Percentiles rank a stretch among this genome's conserved stretches.
These are phyloP conservation scores for Paecilomyces variotii DNA, from an alignment of 2,329 filamentous ascomycete species.

Conservation along the genomic window DNA sequence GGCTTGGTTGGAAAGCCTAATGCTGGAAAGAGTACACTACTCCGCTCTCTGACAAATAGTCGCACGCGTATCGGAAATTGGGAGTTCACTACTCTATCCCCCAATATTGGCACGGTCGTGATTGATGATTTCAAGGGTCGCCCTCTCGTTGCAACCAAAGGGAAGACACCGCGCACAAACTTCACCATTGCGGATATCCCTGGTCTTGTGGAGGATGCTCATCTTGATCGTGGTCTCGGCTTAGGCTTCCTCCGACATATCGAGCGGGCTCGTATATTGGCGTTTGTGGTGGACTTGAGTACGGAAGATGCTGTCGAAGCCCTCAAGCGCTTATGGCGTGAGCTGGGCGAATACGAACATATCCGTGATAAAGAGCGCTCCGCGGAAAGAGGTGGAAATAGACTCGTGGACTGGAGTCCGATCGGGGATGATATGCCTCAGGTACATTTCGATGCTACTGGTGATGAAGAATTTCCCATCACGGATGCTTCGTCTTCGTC, in stretches of 20 bases:
- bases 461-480: neutral
- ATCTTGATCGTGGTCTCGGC: slow-evolving; percentile 83
- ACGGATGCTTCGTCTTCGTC: neutral
- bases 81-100: slow-evolving; percentile 93
- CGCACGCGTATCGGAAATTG: slow-evolving; percentile 84
- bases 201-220: slow-evolving; percentile 83
- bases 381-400: slow-evolving; percentile 51
- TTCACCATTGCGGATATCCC: slow-evolving; percentile 97
- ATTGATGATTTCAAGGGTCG: slow-evolving; percentile 79
- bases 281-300: slow-evolving; percentile 83
- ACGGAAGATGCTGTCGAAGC: slow-evolving; percentile 71
- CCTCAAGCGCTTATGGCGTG: slow-evolving; percentile 76
- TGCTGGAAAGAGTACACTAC: slow-evolving; percentile 87
- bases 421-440: slow-evolving; percentile 17
- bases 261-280: slow-evolving; percentile 84
- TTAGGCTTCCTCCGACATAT: slow-evolving; percentile 90
- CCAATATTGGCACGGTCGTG: slow-evolving; percentile 92
- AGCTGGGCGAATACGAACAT: slow-evolving; percentile 82
- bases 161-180: slow-evolving; percentile 57
- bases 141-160: slow-evolving; percentile 46
- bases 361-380: slow-evolving; percentile 65
- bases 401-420: slow-evolving; percentile 48
- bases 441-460: slow-evolving; percentile 5
- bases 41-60: slow-evolving; percentile 80
- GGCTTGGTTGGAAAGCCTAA: slow-evolving; percentile 93